Evolutionary conservation across 192 early-diverging fungal genomes (phyloP), one percentile per base, ranked within the genome.

Genomic region (Gaertneriomyces sp.): DNA sequence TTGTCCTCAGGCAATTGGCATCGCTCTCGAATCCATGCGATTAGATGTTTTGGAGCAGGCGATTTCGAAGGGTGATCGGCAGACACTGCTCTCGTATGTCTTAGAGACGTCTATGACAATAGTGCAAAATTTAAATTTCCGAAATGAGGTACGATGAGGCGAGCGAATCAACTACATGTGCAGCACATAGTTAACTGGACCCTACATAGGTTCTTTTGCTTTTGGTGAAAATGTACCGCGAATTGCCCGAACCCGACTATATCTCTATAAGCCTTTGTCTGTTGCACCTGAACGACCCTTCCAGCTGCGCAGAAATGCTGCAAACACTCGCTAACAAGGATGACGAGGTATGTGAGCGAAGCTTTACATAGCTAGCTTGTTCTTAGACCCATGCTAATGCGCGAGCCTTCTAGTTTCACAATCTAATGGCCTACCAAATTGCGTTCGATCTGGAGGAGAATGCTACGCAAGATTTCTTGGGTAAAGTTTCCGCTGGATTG

Each of bases 391-490:
- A 33, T 33, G 25, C 25, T 33, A 33, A 33, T 33, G 25, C 0
- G 25, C 0, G 25, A 33, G 25, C 19, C 60, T 4, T 53, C 4
- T 58, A 85, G 71, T 45, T 66, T 42, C 83, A 88, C 62, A 63
- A 87, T 19, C 71, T 96, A 64, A 90, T 92, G 68, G 93, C 94
- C 16, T 97, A 92, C 74, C 97, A 99, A 80, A 89, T 99, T 60
- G 94, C 95, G 0, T 99, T 99, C 74, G 97, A 99, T 61, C 76
- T 99, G 42, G 91, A 96, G 70, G 93, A 90, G 55, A 95, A 93
- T 71, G 94, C 94, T 42, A 94, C 97, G 4, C 95, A 99, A 75
- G 93, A 95, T 62, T 99, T 98, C 63, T 83, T 94, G 51, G 78
- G 80, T n/a, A 91, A 90, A 41, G 90, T 99, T 8, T 64, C 85